Conservation (phyloP, 2,329 filamentous ascomycete genomes). For the Aspergillus sojae region DNA sequence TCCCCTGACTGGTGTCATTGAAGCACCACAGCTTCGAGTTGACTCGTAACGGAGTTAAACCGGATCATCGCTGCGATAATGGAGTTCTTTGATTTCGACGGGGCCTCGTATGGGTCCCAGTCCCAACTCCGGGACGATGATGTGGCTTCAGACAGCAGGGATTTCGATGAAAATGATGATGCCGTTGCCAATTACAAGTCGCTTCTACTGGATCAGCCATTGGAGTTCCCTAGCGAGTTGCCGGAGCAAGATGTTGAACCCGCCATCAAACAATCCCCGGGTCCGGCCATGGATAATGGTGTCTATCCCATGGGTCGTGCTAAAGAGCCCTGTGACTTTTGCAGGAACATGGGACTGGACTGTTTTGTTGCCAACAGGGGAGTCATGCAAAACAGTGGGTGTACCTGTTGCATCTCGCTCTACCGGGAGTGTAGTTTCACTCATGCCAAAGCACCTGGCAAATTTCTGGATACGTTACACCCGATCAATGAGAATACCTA, state of each 20-base stretch:
- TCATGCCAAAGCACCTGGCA: slow-evolving; percentile 43
- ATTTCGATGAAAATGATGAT: slow-evolving; percentile 43
- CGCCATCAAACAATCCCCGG: slow-evolving; percentile 22
- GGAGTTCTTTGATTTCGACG: slow-evolving; percentile 54
- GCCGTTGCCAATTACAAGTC: slow-evolving; percentile 42
- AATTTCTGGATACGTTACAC: slow-evolving; percentile 48
- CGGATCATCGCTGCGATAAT: slow-evolving; percentile 27
- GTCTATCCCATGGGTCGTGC: slow-evolving; percentile 49
- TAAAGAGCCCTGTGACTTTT: slow-evolving; percentile 50
- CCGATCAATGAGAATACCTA: slow-evolving; percentile 47
- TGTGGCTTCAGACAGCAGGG: slow-evolving; percentile 40
- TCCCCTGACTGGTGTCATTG: not conserved
- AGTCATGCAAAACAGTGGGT: slow-evolving; percentile 44
- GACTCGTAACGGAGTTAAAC: not conserved
- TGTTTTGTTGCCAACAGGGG: slow-evolving; percentile 51
- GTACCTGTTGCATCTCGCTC: slow-evolving; percentile 52
- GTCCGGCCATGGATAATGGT: slow-evolving; percentile 29
- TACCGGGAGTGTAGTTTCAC: slow-evolving; percentile 53
- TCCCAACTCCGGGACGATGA: slow-evolving; percentile 42
- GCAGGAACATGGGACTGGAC: slow-evolving; percentile 49
- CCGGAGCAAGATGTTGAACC: slow-evolving; percentile 26
- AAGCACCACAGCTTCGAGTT: not conserved
- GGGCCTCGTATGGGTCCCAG: slow-evolving; percentile 43
- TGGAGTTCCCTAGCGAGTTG: slow-evolving; percentile 41
- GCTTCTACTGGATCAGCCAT: slow-evolving; percentile 44